Base-by-base conservation (phyloP, 73 alveolate genomes). In the Paramecium sexaurelia region DNA sequence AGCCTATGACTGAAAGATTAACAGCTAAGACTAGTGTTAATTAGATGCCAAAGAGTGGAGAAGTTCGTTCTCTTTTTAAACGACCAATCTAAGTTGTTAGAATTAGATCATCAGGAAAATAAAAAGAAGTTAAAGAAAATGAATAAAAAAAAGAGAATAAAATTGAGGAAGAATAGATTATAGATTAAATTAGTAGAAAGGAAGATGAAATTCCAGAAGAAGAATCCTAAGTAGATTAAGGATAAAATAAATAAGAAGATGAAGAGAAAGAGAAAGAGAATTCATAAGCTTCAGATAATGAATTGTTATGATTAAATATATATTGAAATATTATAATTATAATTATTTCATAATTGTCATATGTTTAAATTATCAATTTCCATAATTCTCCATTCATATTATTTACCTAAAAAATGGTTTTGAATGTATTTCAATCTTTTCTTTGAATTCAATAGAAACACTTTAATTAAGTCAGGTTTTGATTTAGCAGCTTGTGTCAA, bases 301-400 rank as follows among this genome's bases (percentile, higher is more conserved):
- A 61, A 61, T 10, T 19, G n/a, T 51, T 1, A 20, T 51, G 66
- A 47, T 47, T 51, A 51, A n/a, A 51, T 51, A 51, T 10, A 4
- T 51, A 3, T 51, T 17, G 11, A 45, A 6, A 55, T 22, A 24
- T 24, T 17, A 56, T 56, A 27, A 56, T 24, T 56, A 56, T 61
- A 61, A 61, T 61, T 10, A 43, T 11, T 43, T 3, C 26, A 45
- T 32, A 26, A 29, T 29, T 61, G 26, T 61, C 83, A 61, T 6
- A 29, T 26, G 4, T 61, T 61, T 29, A 61, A 61, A 29, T 61
- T 26, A 61, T 61, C 83, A 26, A 61, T 61, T 15, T 61, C 83
- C 83, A 61, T 61, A 61, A 61, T 61, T 13, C 43, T 41, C 83
- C 83, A 61, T 61, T 61, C 83, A 61, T 29, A 61, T 61, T 22